Evolutionary conservation across 352 stramenopile species (phyloP).

Genomic region (Globisporangium barbulae): DNA sequence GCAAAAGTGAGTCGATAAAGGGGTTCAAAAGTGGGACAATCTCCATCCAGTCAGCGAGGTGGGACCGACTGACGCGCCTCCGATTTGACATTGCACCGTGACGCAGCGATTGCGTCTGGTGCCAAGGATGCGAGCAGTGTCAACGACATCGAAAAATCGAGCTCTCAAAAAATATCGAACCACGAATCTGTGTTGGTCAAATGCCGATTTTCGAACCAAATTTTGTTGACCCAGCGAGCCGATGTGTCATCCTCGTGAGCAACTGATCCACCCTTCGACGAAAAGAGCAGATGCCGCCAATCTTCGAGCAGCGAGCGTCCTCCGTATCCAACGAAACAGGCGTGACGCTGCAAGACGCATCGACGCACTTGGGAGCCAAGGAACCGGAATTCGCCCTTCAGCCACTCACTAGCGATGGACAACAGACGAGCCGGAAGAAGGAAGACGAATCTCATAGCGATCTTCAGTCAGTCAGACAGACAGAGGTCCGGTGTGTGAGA

Average conservation of each 20-base stretch:
- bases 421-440: background rate
- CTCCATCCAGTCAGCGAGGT: background rate
- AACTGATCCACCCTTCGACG: background rate
- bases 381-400: background rate
- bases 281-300: background rate
- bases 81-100: background rate
- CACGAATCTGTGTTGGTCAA: background rate
- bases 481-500: background rate
- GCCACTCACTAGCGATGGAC: background rate
- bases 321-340: background rate
- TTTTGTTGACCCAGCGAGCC: background rate
- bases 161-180: background rate
- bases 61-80: background rate
- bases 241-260: background rate
- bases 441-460: background rate
- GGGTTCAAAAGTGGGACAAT: background rate
- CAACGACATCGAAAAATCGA: no score
- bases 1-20: no score
- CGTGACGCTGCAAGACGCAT: slow-evolving; percentile 4
- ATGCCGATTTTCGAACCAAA: background rate
- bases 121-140: no score
- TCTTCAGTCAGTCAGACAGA: background rate
- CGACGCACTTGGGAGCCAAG: background rate
- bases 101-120: background rate
- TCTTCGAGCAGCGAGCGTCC: background rate